Conservation (phyloP, 257 asterid species). For the Solanum arcanum region DNA sequence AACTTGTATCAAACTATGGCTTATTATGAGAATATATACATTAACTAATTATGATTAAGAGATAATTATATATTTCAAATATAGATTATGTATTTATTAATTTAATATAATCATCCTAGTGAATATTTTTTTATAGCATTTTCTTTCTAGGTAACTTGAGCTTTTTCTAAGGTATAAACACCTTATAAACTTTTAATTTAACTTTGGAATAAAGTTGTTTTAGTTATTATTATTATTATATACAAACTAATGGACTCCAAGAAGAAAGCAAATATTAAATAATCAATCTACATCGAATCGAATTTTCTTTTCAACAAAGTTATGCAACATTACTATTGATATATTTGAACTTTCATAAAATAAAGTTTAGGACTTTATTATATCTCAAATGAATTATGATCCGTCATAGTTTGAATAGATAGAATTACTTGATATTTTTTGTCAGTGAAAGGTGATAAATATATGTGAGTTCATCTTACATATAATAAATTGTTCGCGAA, state of each 20-base stretch:
- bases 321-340: background rate
- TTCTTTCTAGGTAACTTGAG: background rate
- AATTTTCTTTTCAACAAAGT: background rate
- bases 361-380: background rate
- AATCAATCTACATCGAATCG: background rate
- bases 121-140: background rate
- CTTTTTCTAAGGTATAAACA: background rate
- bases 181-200: background rate
- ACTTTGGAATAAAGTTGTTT: background rate
- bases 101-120: background rate
- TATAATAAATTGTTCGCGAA: background rate
- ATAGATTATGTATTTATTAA: background rate
- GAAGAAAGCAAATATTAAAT: background rate
- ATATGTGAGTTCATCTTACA: background rate
- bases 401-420: background rate
- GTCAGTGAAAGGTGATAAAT: background rate
- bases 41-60: background rate
- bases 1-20: too few relatives aligned
- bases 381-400: background rate
- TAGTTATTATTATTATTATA: too few relatives aligned
- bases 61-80: background rate
- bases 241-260: background rate
- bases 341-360: background rate
- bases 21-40: background rate
- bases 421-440: background rate